Base-by-base conservation (phyloP, 1,139 yeast genomes). In the Candida dubliniensis region DNA sequence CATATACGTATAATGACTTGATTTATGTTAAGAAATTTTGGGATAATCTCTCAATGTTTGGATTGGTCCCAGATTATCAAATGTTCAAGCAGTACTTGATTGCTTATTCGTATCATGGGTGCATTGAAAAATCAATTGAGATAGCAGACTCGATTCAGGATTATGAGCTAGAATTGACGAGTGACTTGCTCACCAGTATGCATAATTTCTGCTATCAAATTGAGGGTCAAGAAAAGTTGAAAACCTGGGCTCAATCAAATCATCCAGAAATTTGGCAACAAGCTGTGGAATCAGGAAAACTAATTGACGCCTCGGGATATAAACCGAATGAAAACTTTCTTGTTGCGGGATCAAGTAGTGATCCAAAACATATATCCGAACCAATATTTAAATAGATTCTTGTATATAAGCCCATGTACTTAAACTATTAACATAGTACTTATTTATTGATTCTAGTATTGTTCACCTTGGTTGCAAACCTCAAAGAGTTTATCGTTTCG, bases 401-500 rank as follows among this genome's bases (percentile, higher is more conserved):
- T 31, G 12, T 26, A 34, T 31, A 14, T 24, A 12, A 27, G 15
- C 7, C n/a, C 29, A 31, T 32, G 27, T 31, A 44, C 18, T 18
- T 13, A 29, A 15, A 34, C 30, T 40, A 36, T 31, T 71, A 55
- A 12, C 13, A 5, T 12, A 33, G n/a, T 31, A 31, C 9, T 31
- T 30, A 36, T 30, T 36, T 36, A 36, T 37, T 37, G 6, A 37
- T 31, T 44, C 74, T 76, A 0, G 87, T 82, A 36, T 69, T 67
- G 54, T 84, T 84, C 2, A 86, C 93, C 51, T 89, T 88, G 6
- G 90, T 79, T 0, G 98, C 99, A 71, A 93, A 93, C 43, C 98
- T 71, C 46, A 93, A 69, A 0, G 96, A 88, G 57, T 88, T 88
- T 24, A 91, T 57, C 0, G 96, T 85, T 59, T 93, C 99, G 52